Percentiles rank a stretch among this genome's conserved stretches.
Evolutionary conservation across 495 filamentous ascomycete species (phyloP).

Genomic region (Cercophora newfieldiana): DNA sequence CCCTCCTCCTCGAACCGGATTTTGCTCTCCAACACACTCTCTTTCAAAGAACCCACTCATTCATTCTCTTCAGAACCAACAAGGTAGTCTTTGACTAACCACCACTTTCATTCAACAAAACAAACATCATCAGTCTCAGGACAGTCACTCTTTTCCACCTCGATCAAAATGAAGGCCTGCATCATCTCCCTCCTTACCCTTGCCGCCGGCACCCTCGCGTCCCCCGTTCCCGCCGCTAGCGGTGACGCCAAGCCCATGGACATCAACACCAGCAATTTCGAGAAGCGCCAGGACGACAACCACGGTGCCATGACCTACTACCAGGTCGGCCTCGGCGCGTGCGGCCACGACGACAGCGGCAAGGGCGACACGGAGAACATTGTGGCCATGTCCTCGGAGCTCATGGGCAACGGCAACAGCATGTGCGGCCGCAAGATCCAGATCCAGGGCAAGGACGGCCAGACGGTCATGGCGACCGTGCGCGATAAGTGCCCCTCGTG

Average conservation of each 20-base stretch:
- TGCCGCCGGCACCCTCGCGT: conserved; percentile 7
- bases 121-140: neutral
- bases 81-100: neutral
- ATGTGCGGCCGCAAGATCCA: conserved; percentile 65
- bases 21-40: neutral
- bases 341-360: conserved; percentile 40
- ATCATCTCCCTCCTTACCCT: conserved; percentile 7
- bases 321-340: conserved; percentile 41
- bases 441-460: conserved; percentile 53
- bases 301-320: conserved; percentile 47
- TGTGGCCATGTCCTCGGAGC: conserved; percentile 38
- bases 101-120: neutral
- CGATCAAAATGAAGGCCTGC: conserved; percentile 20
- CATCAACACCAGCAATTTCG: too few relatives aligned
- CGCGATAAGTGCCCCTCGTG: conserved; percentile 75
- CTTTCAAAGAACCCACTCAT: neutral
- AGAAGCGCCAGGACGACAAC: neutral
- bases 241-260: too few relatives aligned
- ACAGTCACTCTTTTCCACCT: conserved; percentile 13
- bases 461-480: conserved; percentile 54
- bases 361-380: conserved; percentile 37
- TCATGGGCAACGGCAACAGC: conserved; percentile 40
- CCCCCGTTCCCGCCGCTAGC: neutral
- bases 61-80: neutral
- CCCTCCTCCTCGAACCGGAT: neutral